Conservation (phyloP, 75 land plant genomes). For the Picea sitchensis region DNA sequence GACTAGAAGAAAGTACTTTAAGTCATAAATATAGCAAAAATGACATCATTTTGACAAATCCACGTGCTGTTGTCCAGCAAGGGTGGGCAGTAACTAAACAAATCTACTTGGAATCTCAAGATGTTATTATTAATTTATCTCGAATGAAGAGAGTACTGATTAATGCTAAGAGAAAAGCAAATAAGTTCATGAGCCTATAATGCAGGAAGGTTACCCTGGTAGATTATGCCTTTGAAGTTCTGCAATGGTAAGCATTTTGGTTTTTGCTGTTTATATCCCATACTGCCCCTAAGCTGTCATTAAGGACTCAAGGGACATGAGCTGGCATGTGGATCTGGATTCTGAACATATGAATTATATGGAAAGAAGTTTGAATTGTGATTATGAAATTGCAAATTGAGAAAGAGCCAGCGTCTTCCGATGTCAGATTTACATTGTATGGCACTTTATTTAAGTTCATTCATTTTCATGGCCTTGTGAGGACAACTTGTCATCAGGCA, state of each 20-base stretch:
- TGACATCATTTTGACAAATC: conserved; percentile 56
- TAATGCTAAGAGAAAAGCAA: conserved; percentile 6
- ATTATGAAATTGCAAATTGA: no score
- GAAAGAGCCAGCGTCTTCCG: no score
- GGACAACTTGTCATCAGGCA: no score
- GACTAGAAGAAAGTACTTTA: conserved; percentile 69
- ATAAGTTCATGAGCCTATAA: not conserved
- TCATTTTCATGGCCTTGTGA: no score
- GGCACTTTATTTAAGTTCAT: no score
- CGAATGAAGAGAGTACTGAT: conserved; percentile 26
- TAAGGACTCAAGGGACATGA: not conserved
- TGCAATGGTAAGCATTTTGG: not conserved
- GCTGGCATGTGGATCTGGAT: not conserved
- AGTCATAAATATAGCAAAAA: conserved; percentile 36
- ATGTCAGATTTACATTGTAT: no score
- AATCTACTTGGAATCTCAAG: conserved; percentile 66
- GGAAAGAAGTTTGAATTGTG: conserved; percentile 1
- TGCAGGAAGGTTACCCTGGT: not conserved
- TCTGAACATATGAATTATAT: not conserved
- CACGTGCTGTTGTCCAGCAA: not conserved
- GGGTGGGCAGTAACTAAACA: conserved; percentile 37
- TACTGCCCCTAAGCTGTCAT: not conserved
- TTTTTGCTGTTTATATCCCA: not conserved
- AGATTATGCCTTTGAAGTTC: not conserved
- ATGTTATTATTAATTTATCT: conserved; percentile 29